Percentiles rank a stretch among this genome's conserved stretches.
phyloP scores from a whole-genome alignment of 768 basidiomycete species.

The Psilocybe subaeruginosa region DNA sequence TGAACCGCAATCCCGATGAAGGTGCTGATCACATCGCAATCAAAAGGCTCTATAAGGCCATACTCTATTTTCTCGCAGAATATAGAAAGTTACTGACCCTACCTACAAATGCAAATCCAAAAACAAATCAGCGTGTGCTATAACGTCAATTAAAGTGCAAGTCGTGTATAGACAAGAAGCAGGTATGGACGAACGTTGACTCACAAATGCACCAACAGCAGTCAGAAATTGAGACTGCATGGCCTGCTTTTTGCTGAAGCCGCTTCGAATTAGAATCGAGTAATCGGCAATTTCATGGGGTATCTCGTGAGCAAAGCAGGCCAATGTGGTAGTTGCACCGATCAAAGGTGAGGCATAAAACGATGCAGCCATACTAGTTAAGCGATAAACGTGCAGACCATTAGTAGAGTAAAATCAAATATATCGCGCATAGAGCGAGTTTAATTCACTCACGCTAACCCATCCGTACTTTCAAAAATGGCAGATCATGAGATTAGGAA shows the following conservation, averaged over 20 bases:
- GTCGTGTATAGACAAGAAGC: slow-evolving; percentile 14
- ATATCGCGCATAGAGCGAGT: slow-evolving; percentile 15
- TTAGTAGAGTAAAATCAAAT: slow-evolving; percentile 3
- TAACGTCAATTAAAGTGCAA: background rate
- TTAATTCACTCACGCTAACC: slow-evolving; percentile 71
- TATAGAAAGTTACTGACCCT: slow-evolving; percentile 36
- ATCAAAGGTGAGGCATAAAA: slow-evolving; percentile 95
- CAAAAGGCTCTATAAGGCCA: slow-evolving; percentile 13
- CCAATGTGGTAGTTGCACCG: slow-evolving; percentile 92
- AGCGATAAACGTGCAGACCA: slow-evolving; percentile 20
- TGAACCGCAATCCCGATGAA: slow-evolving; percentile 90
- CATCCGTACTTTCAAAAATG: slow-evolving; percentile 72
- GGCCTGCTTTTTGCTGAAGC: slow-evolving; percentile 88
- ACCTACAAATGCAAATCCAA: slow-evolving; percentile 33
- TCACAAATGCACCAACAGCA: slow-evolving; percentile 89
- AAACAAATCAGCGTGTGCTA: slow-evolving; percentile 8
- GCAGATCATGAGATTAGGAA: slow-evolving; percentile 15
- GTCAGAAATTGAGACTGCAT: slow-evolving; percentile 95
- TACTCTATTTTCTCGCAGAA: slow-evolving; percentile 7
- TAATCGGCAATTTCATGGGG: slow-evolving; percentile 98
- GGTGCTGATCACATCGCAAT: slow-evolving; percentile 49
- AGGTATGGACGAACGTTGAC: slow-evolving; percentile 34
- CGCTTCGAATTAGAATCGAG: slow-evolving; percentile 88
- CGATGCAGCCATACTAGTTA: slow-evolving; percentile 86
- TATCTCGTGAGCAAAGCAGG: slow-evolving; percentile 94